These are phyloP conservation scores for Tanacetum coccineum DNA, from an alignment of 129 eudicot species.

Conservation along the genomic window DNA sequence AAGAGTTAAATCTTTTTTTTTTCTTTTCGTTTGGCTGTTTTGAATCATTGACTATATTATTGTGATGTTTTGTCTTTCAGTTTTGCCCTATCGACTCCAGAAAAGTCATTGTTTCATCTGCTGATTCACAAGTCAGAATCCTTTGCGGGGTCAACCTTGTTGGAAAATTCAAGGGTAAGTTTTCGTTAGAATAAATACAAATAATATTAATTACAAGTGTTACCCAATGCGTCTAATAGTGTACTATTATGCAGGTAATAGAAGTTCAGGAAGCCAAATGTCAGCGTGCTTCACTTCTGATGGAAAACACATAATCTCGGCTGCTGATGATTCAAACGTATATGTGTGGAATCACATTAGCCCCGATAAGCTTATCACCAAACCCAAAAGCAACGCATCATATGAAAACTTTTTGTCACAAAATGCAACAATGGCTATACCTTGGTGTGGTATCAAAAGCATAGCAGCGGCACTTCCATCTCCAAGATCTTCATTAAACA, in stretches of 20 bases:
- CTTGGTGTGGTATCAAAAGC: conserved; percentile 68
- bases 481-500: conserved; percentile 20
- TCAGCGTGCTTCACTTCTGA: conserved; percentile 81
- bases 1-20: conserved; percentile 6
- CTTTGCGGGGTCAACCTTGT: conserved; percentile 54
- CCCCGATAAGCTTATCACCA: conserved; percentile 31
- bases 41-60: background rate
- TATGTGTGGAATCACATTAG: conserved; percentile 56
- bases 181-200: conserved; percentile 5
- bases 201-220: background rate
- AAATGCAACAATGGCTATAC: conserved; percentile 63
- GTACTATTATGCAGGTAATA: conserved; percentile 35
- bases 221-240: background rate
- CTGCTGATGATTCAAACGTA: conserved; percentile 70
- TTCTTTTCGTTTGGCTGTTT: background rate
- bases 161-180: conserved; percentile 63
- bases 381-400: conserved; percentile 43
- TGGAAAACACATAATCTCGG: conserved; percentile 69
- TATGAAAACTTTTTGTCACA: conserved; percentile 53
- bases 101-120: conserved; percentile 77
- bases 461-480: conserved; percentile 39
- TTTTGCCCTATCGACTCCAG: conserved; percentile 61
- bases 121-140: conserved; percentile 77
- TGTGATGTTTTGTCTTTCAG: conserved; percentile 31
- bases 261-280: conserved; percentile 53